A percentile compares a stretch with the other conserved stretches of the same genome.
Evolutionary conservation across 2,329 filamentous ascomycete species (phyloP).

Genomic region (Bipolaris gigantea): DNA sequence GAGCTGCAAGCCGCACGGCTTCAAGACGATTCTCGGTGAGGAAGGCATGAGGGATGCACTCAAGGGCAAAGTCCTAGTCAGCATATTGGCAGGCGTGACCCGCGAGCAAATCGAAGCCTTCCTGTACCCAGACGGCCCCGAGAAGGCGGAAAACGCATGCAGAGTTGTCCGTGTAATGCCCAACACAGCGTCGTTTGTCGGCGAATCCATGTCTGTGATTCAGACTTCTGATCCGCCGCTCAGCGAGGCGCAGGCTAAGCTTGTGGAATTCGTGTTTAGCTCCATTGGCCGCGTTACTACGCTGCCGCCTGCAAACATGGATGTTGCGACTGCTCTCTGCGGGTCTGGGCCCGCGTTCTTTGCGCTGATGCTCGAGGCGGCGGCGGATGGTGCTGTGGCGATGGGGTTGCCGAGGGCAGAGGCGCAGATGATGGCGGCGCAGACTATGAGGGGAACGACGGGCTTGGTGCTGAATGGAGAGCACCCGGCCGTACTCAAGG

Average conservation of each 20-base stretch:
- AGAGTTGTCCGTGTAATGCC: conserved; percentile 79
- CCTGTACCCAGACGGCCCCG: conserved; percentile 58
- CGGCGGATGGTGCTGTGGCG: conserved; percentile 75
- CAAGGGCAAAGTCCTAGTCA: conserved; percentile 77
- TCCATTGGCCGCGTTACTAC: conserved; percentile 71
- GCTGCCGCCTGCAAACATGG: conserved; percentile 69
- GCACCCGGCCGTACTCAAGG: conserved; percentile 72
- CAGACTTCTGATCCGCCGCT: conserved; percentile 64
- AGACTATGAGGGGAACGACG: conserved; percentile 75
- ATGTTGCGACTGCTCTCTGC: conserved; percentile 72
- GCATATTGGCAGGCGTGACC: conserved; percentile 77
- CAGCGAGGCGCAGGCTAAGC: conserved; percentile 53
- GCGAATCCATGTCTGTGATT: conserved; percentile 80
- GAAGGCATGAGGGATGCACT: conserved; percentile 73
- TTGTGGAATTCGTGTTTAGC: conserved; percentile 77
- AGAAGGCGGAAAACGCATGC: conserved; percentile 52
- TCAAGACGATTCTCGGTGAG: conserved; percentile 66
- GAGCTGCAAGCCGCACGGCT: conserved; percentile 78
- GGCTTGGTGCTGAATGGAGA: conserved; percentile 70
- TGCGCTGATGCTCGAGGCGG: conserved; percentile 72
- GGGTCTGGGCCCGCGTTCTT: conserved; percentile 78
- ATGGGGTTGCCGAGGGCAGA: conserved; percentile 75
- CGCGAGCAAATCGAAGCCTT: conserved; percentile 67
- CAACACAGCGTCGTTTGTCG: conserved; percentile 77
- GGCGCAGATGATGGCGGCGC: conserved; percentile 75